Conservation (phyloP, 164 flowering plant genomes). For the Magnolia kwangsiensis region DNA sequence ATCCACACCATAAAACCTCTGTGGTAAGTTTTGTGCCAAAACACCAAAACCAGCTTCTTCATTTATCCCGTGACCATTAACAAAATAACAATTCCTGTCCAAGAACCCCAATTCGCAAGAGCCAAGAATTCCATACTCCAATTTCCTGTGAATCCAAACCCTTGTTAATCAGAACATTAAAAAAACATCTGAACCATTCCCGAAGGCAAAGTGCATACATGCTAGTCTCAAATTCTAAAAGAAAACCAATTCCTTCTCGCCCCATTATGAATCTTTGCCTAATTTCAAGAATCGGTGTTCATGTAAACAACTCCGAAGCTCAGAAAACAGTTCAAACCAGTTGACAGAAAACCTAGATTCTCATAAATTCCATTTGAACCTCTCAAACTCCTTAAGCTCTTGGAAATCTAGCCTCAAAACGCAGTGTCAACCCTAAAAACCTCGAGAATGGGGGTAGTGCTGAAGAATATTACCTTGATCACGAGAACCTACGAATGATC, state of each 20-base stretch:
- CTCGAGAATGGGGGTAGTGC: background rate
- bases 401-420: background rate
- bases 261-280: background rate
- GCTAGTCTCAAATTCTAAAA: background rate
- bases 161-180: background rate
- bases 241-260: background rate
- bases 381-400: background rate
- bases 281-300: background rate
- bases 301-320: background rate
- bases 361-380: background rate
- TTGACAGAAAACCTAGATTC: background rate
- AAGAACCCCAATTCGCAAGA: background rate
- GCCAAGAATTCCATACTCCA: too few species aligned
- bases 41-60: background rate
- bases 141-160: background rate
- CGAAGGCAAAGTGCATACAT: background rate
- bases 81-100: background rate
- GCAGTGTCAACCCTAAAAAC: background rate
- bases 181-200: background rate
- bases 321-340: background rate
- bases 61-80: background rate
- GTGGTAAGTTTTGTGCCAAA: background rate
- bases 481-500: background rate
- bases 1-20: background rate
- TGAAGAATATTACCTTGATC: background rate